Base-by-base conservation (phyloP, 169 alveolate species). In the Plasmodium berghei region DNA sequence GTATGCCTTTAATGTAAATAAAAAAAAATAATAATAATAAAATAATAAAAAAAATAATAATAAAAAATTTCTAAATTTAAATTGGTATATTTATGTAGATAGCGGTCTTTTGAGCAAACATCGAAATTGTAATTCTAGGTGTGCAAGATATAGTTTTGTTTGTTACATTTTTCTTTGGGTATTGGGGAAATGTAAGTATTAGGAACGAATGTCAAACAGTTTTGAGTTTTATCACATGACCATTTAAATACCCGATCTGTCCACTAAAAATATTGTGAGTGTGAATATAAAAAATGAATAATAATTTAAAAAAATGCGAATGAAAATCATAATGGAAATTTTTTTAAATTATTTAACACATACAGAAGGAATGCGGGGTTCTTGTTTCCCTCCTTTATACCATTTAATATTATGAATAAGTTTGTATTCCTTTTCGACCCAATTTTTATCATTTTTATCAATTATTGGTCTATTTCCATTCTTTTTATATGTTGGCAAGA, bases 401-500 rank as follows among this genome's bases (percentile, higher is more conserved):
- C 97, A 92, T 92, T 95, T 93, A 24, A 90, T 91, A 62, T 90
- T 94, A 72, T 86, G 93, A 54, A 85, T 89, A 9, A 92, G 83
- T 40, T 93, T 93, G 77, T 95, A 95, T 61, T 93, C 97, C 66
- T 83, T 75, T 34, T 94, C 88, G 1, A 91, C 93, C 97, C 97
- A 95, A 72, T 90, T 85, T 63, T 73, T 73, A 45, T 74, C 73
- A 42, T 71, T 45, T 56, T 58, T 40, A 86, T 95, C 90, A 34
- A 94, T 69, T 0, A 94, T 94, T 10, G 93, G 95, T n/a, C 97
- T 77, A 59, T 83, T 91, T 48, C 92, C 97, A 24, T 90, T 92
- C 80, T 94, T 95, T 92, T 95, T 95, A 88, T 95, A 95, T 0
- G 97, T 95, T 1, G 97, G 97, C 26, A 92, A 67, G 67, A 95